Evolutionary conservation across 805 yeast species (phyloP).

Genomic region (Myxozyma melibiosi): DNA sequence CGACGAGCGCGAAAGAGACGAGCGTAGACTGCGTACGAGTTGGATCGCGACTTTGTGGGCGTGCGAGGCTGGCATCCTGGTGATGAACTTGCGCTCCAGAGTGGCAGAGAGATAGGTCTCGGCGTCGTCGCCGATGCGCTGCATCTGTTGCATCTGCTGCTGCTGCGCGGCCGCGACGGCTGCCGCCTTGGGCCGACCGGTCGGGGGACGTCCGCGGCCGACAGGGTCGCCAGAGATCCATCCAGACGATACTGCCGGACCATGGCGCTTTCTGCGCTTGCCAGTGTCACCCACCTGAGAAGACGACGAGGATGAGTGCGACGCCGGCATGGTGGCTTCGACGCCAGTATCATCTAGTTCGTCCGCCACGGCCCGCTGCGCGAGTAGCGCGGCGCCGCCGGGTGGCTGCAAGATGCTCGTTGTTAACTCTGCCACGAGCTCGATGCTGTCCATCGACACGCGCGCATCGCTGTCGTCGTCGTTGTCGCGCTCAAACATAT

Average conservation of each 20-base stretch:
- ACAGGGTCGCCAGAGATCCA: constrained; percentile 23
- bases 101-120: constrained; percentile 4
- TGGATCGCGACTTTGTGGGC: constrained; percentile 14
- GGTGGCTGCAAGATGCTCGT: constrained; percentile 6
- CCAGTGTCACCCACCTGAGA: background rate
- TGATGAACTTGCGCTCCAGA: constrained; percentile 6
- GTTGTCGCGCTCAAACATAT: constrained; percentile 1
- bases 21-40: constrained; percentile 8
- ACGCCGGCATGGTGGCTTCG: no score
- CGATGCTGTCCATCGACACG: constrained; percentile 12
- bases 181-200: background rate
- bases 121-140: constrained; percentile 7
- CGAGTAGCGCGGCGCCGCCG: no score
- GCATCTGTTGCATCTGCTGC: constrained; percentile 11
- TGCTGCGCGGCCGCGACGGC: background rate
- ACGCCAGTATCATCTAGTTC: no score
- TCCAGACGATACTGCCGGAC: constrained; percentile 31
- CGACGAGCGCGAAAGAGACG: constrained; percentile 1
- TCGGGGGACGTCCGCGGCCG: constrained; percentile 26
- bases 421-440: constrained; percentile 13
- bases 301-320: background rate
- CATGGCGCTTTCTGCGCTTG: constrained; percentile 28
- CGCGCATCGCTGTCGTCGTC: constrained; percentile 9
- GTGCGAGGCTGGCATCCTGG: constrained; percentile 3
- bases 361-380: no score